Percentiles rank a stretch among this genome's conserved stretches.
phyloP scores from a whole-genome alignment of 2,329 filamentous ascomycete genomes.

The Diaporthe longicolla region DNA sequence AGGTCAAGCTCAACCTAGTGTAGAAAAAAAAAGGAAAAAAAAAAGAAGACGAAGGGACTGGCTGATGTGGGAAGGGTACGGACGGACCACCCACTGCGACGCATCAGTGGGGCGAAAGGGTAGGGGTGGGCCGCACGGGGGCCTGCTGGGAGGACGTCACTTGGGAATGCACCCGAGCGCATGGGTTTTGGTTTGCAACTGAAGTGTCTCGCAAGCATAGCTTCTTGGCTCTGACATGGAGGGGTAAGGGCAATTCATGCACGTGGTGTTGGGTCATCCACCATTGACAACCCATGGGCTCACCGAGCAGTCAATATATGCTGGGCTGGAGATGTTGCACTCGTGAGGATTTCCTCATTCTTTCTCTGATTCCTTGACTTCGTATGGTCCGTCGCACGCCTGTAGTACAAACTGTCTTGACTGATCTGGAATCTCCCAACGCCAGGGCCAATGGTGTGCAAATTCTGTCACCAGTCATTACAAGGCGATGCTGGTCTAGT shows the following conservation, averaged over 20 bases:
- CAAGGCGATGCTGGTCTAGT: neutral
- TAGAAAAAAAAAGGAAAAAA: neutral
- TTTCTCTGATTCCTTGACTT: neutral
- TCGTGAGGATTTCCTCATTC: neutral
- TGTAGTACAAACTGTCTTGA: neutral
- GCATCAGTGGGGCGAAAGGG: conserved; percentile 20
- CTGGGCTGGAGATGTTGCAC: neutral
- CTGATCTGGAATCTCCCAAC: neutral
- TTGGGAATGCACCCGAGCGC: conserved; percentile 8
- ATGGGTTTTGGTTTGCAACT: conserved; percentile 7
- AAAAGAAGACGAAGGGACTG: neutral
- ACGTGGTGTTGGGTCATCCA: neutral
- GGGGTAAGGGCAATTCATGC: neutral
- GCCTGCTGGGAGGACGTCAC: neutral
- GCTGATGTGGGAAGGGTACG: neutral
- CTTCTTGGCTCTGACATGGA: conserved; percentile 1
- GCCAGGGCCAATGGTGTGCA: neutral
- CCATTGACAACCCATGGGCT: neutral
- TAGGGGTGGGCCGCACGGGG: neutral
- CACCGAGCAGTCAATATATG: neutral
- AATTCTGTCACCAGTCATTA: neutral
- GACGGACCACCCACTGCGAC: neutral
- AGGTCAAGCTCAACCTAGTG: conserved; percentile 17
- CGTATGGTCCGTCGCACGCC: neutral
- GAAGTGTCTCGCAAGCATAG: conserved; percentile 21